Evolutionary conservation across 2,329 filamentous ascomycete genomes (phyloP).

Genomic region (Fusarium tupiense): DNA sequence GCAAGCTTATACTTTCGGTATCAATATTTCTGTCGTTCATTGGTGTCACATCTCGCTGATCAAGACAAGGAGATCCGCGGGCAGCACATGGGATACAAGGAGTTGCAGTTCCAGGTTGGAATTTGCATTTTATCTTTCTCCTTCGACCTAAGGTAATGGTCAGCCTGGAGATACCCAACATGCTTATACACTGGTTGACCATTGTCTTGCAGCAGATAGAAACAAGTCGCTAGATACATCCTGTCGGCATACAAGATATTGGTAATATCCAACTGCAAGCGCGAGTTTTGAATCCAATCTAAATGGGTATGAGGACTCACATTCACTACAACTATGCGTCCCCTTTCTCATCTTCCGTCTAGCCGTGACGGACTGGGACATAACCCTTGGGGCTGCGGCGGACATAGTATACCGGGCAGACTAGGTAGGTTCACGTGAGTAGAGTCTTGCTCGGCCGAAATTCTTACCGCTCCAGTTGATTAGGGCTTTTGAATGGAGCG

Average conservation of each 20-base stretch:
- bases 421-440: rapidly evolving
- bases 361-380: not conserved
- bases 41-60: not conserved
- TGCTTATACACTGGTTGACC: too few species aligned
- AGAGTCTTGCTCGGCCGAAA: not conserved
- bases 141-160: not conserved
- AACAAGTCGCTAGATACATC: too few species aligned
- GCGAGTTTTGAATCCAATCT: rapidly evolving
- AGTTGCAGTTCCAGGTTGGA: not conserved
- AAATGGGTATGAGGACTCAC: rapidly evolving
- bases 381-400: not conserved
- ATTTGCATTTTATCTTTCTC: not conserved
- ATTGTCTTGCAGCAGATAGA: too few species aligned
- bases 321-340: not conserved
- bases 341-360: not conserved
- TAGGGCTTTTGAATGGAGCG: not conserved
- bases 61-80: not conserved
- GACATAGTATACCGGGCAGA: not conserved
- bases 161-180: rapidly evolving
- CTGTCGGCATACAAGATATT: rapidly evolving
- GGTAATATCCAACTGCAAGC: rapidly evolving
- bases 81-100: not conserved
- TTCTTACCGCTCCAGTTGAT: rapidly evolving
- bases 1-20: not conserved
- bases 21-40: not conserved